Evolutionary conservation across 2,329 filamentous ascomycete species (phyloP).

Genomic region (Cercospora janseana): DNA sequence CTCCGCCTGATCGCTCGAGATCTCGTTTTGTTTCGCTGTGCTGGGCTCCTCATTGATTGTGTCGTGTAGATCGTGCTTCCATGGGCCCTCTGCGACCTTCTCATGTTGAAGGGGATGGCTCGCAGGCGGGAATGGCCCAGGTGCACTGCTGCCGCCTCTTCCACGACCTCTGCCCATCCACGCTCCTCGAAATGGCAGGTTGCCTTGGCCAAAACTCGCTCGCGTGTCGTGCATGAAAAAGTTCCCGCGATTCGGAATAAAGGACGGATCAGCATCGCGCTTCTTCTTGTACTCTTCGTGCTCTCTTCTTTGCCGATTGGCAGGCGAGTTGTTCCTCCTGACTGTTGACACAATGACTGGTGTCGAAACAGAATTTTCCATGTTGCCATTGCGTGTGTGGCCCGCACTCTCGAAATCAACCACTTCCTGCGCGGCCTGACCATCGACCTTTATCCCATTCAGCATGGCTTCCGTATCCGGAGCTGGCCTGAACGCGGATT

Average conservation of each 20-base stretch:
- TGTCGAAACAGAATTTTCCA: slow-evolving; percentile 29
- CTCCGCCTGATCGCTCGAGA: slow-evolving; percentile 27
- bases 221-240: slow-evolving; percentile 97
- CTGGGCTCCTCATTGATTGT: slow-evolving; percentile 51
- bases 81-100: slow-evolving; percentile 69
- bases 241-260: slow-evolving; percentile 88
- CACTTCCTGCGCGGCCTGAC: slow-evolving; percentile 40
- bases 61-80: slow-evolving; percentile 91
- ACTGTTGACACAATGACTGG: slow-evolving; percentile 19
- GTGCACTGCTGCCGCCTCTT: slow-evolving; percentile 59
- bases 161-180: slow-evolving; percentile 57
- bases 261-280: slow-evolving; percentile 83
- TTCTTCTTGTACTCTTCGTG: slow-evolving; percentile 89
- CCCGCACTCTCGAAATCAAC: slow-evolving; percentile 51
- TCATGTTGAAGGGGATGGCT: slow-evolving; percentile 42
- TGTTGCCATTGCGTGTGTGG: slow-evolving; percentile 37
- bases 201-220: slow-evolving; percentile 37
- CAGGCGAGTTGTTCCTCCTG: slow-evolving; percentile 47
- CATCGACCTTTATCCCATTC: slow-evolving; percentile 55
- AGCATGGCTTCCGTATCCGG: slow-evolving; percentile 62
- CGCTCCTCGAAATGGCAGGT: slow-evolving; percentile 26
- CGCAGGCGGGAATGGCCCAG: slow-evolving; percentile 55
- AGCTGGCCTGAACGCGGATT: slow-evolving; percentile 43
- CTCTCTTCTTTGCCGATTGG: slow-evolving; percentile 74
- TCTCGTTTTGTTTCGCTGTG: slow-evolving; percentile 19